phyloP scores from a whole-genome alignment of 441 rosid genomes.

The Euphorbia corollata region DNA sequence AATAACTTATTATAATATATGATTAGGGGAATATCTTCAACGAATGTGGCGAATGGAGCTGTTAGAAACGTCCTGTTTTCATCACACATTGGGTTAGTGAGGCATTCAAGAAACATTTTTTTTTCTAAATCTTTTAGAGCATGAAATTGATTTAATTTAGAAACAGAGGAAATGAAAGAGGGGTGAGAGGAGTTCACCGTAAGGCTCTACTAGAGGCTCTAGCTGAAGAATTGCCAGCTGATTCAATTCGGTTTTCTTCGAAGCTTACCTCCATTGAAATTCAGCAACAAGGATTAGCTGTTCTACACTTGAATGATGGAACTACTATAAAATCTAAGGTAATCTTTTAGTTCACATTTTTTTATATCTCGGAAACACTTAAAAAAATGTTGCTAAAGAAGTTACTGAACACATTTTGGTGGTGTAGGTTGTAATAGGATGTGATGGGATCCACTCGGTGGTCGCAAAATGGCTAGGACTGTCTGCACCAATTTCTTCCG shows the following conservation, averaged over 20 bases:
- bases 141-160: not conserved
- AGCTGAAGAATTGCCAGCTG: slow-evolving; percentile 34
- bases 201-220: slow-evolving; percentile 31
- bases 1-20: too few relatives aligned
- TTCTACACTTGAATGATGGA: slow-evolving; percentile 33
- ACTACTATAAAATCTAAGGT: slow-evolving; percentile 38
- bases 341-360: not conserved
- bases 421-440: slow-evolving; percentile 29
- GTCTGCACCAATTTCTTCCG: slow-evolving; percentile 21
- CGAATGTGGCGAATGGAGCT: slow-evolving; percentile 27
- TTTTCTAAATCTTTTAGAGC: too few relatives aligned
- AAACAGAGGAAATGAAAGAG: not conserved
- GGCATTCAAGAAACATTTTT: too few relatives aligned
- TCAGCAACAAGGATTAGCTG: slow-evolving; percentile 15
- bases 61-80: slow-evolving; percentile 7
- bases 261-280: slow-evolving; percentile 27
- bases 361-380: too few relatives aligned
- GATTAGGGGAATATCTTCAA: slow-evolving; percentile 19
- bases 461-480: slow-evolving; percentile 38
- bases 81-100: slow-evolving; percentile 4
- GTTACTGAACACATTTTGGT: not conserved
- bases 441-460: slow-evolving; percentile 44
- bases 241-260: slow-evolving; percentile 34
- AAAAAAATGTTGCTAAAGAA: too few relatives aligned
- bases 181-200: slow-evolving; percentile 26